Conservation (phyloP, 441 rosid genomes). For the Aquilaria agallochum region DNA sequence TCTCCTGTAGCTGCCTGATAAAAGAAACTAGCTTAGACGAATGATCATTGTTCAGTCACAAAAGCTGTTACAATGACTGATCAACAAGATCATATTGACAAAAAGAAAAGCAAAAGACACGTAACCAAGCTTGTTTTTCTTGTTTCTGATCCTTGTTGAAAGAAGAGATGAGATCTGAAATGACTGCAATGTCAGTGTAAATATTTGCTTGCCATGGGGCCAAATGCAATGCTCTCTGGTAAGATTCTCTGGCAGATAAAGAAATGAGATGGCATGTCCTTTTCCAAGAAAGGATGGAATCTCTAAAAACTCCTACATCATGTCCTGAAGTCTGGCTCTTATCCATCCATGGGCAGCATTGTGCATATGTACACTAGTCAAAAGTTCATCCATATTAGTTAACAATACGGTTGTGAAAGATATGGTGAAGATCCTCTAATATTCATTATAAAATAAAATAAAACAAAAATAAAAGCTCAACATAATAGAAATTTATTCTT, state of each 20-base stretch:
- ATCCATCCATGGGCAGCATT: slow-evolving; percentile 73
- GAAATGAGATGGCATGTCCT: slow-evolving; percentile 54
- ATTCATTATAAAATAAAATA: background rate
- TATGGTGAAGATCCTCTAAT: slow-evolving; percentile 1
- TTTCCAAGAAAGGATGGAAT: slow-evolving; percentile 71
- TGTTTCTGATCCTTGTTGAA: slow-evolving; percentile 30
- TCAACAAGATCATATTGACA: background rate
- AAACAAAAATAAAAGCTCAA: background rate
- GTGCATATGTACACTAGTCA: slow-evolving; percentile 70
- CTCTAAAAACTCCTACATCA: slow-evolving; percentile 37
- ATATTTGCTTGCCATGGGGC: slow-evolving; percentile 92
- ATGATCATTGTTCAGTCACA: slow-evolving; percentile 11
- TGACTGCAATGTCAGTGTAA: slow-evolving; percentile 68
- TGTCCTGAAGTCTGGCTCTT: slow-evolving; percentile 30
- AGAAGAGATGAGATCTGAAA: slow-evolving; percentile 65
- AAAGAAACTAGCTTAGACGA: slow-evolving; percentile 25
- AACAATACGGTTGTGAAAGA: slow-evolving; percentile 7
- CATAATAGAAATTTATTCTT: background rate
- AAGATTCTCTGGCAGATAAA: slow-evolving; percentile 64
- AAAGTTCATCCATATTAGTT: slow-evolving; percentile 15
- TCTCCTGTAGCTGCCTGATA: slow-evolving; percentile 87
- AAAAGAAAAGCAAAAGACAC: slow-evolving; percentile 17
- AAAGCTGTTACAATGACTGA: slow-evolving; percentile 6
- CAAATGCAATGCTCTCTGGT: slow-evolving; percentile 78
- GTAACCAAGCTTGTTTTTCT: slow-evolving; percentile 56